phyloP scores from a whole-genome alignment of 805 yeast genomes.

The Metschnikowia similis region DNA sequence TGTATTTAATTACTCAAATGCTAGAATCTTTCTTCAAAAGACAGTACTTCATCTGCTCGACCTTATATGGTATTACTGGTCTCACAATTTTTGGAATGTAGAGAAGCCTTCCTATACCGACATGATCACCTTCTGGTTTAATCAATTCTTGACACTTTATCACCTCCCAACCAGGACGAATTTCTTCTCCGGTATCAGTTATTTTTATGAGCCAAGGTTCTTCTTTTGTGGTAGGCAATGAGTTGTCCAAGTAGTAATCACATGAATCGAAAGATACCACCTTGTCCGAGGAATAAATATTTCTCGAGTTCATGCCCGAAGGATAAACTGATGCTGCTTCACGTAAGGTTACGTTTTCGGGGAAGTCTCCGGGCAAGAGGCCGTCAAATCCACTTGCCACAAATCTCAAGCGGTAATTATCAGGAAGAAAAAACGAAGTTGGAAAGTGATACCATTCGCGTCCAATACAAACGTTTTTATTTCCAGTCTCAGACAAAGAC shows the following conservation, averaged over 20 bases:
- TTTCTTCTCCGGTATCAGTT: conserved; percentile 14
- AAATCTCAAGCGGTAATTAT: conserved; percentile 59
- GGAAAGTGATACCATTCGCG: conserved; percentile 95
- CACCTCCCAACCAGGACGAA: conserved; percentile 43
- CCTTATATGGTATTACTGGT: conserved; percentile 25
- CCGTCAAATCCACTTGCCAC: conserved; percentile 80
- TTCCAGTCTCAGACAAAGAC: conserved; percentile 16
- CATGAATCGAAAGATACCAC: conserved; percentile 50
- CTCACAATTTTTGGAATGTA: conserved; percentile 43
- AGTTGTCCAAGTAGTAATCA: conserved; percentile 67
- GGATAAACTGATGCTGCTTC: conserved; percentile 48
- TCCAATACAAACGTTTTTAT: conserved; percentile 72
- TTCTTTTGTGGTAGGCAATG: conserved; percentile 38
- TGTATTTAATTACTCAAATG: background rate
- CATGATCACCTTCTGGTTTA: conserved; percentile 48
- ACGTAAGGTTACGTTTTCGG: conserved; percentile 32
- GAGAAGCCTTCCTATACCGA: conserved; percentile 51
- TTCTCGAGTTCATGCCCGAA: conserved; percentile 67
- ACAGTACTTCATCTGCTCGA: conserved; percentile 51
- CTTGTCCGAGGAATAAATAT: conserved; percentile 59
- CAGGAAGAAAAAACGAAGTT: conserved; percentile 75
- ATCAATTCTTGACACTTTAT: conserved; percentile 48
- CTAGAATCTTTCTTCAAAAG: conserved; percentile 16
- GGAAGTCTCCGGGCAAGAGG: conserved; percentile 81
- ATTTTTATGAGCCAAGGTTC: conserved; percentile 27